Evolutionary conservation across 192 early-diverging fungal genomes (phyloP).

Genomic region (Mycoemilia scoparia): DNA sequence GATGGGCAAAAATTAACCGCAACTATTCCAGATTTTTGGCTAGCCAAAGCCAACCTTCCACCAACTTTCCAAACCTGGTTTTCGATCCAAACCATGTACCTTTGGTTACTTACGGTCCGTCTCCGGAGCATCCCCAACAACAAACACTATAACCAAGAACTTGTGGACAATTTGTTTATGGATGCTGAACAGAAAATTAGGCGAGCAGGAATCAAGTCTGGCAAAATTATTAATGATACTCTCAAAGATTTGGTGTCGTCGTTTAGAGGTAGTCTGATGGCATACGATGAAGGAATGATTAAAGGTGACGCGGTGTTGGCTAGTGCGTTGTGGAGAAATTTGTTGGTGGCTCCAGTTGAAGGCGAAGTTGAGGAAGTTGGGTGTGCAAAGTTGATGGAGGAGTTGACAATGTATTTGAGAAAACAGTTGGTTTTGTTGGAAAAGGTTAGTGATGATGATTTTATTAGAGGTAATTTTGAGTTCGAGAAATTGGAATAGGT

Average conservation of each 20-base stretch:
- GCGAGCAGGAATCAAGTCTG: slow-evolving; percentile 54
- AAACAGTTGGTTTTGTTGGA: no score
- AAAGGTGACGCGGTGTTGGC: slow-evolving; percentile 74
- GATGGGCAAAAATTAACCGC: no score
- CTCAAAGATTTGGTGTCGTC: slow-evolving; percentile 63
- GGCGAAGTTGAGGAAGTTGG: no score
- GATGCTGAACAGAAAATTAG: slow-evolving; percentile 75
- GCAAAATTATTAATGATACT: slow-evolving; percentile 51
- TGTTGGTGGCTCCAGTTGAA: no score
- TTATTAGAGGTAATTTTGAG: no score
- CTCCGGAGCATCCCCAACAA: slow-evolving; percentile 48
- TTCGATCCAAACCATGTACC: slow-evolving; percentile 67
- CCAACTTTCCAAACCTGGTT: slow-evolving; percentile 95
- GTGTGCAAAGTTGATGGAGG: no score
- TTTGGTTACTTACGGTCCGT: slow-evolving; percentile 87
- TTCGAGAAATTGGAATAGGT: no score
- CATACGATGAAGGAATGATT: slow-evolving; percentile 82
- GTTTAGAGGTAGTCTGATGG: slow-evolving; percentile 76
- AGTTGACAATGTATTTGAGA: no score
- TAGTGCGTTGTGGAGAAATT: slow-evolving; percentile 65
- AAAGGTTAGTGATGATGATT: no score
- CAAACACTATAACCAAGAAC: slow-evolving; percentile 67
- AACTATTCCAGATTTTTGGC: slow-evolving; percentile 28
- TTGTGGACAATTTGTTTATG: slow-evolving; percentile 73
- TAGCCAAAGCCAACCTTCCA: slow-evolving; percentile 35